These are phyloP conservation scores for Pythium rhizo-oryzae DNA, from an alignment of 352 stramenopile genomes.

Conservation along the genomic window DNA sequence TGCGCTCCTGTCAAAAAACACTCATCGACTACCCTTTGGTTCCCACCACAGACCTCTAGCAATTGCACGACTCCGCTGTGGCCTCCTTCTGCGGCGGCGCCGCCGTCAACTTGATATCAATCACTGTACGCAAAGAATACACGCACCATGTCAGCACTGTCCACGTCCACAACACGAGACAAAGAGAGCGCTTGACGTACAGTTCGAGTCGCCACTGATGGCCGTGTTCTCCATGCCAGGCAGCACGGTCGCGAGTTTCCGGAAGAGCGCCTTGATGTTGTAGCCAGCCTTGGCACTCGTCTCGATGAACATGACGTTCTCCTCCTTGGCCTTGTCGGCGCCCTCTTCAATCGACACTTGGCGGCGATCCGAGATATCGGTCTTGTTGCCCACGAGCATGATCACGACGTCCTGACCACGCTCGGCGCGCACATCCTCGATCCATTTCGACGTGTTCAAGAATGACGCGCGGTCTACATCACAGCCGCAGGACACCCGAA, in stretches of 20 bases:
- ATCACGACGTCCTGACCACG: slow-evolving; percentile 99
- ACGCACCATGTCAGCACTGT: not conserved
- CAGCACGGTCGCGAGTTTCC: slow-evolving; percentile 97
- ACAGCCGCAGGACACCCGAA: not conserved
- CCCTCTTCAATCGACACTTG: slow-evolving; percentile 98
- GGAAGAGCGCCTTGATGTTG: slow-evolving; percentile 99
- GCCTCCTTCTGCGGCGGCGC: slow-evolving; percentile 79
- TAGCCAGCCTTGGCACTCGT: slow-evolving; percentile 98
- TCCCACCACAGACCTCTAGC: slow-evolving; percentile 34
- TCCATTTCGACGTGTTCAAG: slow-evolving; percentile 99
- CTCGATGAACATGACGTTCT: slow-evolving; percentile 99
- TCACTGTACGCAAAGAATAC: slow-evolving; percentile 51
- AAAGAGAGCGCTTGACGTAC: slow-evolving; percentile 40
- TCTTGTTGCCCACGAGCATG: slow-evolving; percentile 99
- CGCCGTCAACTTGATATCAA: slow-evolving; percentile 89
- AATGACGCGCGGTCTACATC: slow-evolving; percentile 95
- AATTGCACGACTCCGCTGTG: slow-evolving; percentile 68
- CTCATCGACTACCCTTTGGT: not conserved
- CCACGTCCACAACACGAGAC: not conserved
- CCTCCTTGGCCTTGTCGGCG: slow-evolving; percentile 97
- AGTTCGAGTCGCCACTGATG: slow-evolving; percentile 87
- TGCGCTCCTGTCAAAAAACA: not conserved
- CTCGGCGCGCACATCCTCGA: slow-evolving; percentile 98
- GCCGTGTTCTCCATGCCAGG: slow-evolving; percentile 94
- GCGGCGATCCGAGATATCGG: slow-evolving; percentile 97